A percentile compares a stretch with the other conserved stretches of the same genome.
phyloP scores from a whole-genome alignment of 2,329 filamentous ascomycete genomes.

The Didymella exigua region DNA sequence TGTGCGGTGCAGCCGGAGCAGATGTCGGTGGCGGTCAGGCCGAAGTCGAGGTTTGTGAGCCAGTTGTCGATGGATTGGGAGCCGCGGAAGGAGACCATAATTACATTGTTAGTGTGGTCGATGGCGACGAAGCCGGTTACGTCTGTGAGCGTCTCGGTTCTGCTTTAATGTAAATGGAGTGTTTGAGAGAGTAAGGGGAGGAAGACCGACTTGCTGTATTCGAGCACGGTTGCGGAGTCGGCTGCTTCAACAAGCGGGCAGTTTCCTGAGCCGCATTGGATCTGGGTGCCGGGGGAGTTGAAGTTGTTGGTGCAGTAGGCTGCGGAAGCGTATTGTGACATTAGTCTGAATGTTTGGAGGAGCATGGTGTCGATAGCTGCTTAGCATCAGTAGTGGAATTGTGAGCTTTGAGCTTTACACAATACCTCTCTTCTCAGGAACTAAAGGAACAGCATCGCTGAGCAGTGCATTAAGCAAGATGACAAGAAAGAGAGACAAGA shows the following conservation, averaged over 20 bases:
- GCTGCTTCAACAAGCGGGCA: conserved; percentile 57
- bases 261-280: conserved; percentile 54
- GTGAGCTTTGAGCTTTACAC: too few species aligned
- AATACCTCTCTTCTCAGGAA: conserved; percentile 23
- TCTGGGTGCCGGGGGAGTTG: conserved; percentile 48
- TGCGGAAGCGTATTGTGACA: conserved; percentile 57
- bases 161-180: conserved; percentile 9
- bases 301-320: conserved; percentile 59
- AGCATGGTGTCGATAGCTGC: conserved; percentile 28
- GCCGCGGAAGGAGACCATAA: conserved; percentile 67
- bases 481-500: conserved; percentile 20
- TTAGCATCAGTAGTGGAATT: background rate
- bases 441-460: conserved; percentile 28
- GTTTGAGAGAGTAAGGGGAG: background rate
- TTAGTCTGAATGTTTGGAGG: conserved; percentile 34
- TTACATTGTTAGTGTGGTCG: conserved; percentile 54
- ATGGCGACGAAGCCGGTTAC: conserved; percentile 55
- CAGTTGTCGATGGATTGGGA: conserved; percentile 65
- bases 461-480: conserved; percentile 15
- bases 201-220: conserved; percentile 46
- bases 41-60: conserved; percentile 61
- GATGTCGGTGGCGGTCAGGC: conserved; percentile 49
- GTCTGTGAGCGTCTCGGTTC: conserved; percentile 42
- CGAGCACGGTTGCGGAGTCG: conserved; percentile 50
- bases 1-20: conserved; percentile 60